Evolutionary conservation across 2,329 filamentous ascomycete genomes (phyloP).

Genomic region (Bipolaris oryzae): DNA sequence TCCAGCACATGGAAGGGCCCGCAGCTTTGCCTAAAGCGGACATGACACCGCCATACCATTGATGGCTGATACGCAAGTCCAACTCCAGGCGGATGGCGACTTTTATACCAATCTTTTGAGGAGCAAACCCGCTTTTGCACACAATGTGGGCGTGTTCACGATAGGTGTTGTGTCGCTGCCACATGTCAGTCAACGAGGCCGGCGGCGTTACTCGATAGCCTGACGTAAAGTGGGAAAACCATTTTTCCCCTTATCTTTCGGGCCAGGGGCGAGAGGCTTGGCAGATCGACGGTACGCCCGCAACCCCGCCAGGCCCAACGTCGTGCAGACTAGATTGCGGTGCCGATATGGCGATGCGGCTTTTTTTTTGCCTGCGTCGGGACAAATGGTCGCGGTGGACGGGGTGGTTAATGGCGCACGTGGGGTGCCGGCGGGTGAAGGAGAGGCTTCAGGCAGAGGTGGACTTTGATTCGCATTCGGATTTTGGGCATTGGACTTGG

Average conservation of each 20-base stretch:
- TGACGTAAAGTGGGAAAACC: conserved; percentile 28
- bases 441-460: conserved; percentile 11
- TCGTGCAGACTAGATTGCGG: conserved; percentile 28
- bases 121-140: not conserved
- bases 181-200: conserved; percentile 12
- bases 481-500: no score
- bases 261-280: conserved; percentile 26
- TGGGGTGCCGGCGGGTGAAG: conserved; percentile 32
- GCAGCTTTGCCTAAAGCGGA: conserved; percentile 35
- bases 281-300: conserved; percentile 30
- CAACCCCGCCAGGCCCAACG: conserved; percentile 34
- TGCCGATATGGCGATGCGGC: conserved; percentile 43
- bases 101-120: not conserved
- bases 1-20: conserved; percentile 28
- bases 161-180: conserved; percentile 16
- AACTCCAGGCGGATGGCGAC: not conserved
- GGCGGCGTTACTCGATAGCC: conserved; percentile 38
- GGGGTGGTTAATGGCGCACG: conserved; percentile 23
- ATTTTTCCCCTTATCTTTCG: conserved; percentile 35
- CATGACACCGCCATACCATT: conserved; percentile 32
- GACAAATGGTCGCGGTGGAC: conserved; percentile 8
- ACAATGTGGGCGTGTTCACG: not conserved
- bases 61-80: conserved; percentile 16
- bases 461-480: not conserved
- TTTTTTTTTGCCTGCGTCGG: conserved; percentile 27